phyloP scores from a whole-genome alignment of 2,329 filamentous ascomycete species.

The Beauveria brongniartii region DNA sequence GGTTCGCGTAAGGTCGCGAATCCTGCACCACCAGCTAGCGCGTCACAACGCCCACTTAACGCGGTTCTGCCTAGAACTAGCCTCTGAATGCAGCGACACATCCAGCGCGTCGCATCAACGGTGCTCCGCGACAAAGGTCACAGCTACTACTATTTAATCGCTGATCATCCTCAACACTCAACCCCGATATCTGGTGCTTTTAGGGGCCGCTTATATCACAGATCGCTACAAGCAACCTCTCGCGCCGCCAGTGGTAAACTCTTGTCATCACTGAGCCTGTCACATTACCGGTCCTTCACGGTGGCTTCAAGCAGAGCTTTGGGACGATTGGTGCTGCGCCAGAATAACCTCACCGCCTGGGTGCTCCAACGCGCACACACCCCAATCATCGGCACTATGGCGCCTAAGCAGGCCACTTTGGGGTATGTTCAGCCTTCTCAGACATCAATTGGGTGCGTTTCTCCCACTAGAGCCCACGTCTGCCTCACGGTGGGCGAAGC shows the following conservation, averaged over 20 bases:
- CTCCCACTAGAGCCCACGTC: neutral
- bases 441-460: constrained; percentile 62
- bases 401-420: constrained; percentile 69
- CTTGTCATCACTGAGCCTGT: neutral
- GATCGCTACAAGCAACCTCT: neutral
- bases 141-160: neutral
- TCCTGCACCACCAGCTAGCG: neutral
- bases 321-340: constrained; percentile 7
- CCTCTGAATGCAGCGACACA: constrained; percentile 1
- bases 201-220: no score
- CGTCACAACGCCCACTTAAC: constrained; percentile 12
- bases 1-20: neutral
- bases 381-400: constrained; percentile 25
- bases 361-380: neutral
- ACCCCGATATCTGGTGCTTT: no score
- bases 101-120: constrained; percentile 5
- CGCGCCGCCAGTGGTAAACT: neutral
- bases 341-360: neutral
- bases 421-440: constrained; percentile 78
- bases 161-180: neutral
- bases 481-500: neutral
- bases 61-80: constrained; percentile 12
- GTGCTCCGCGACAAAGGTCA: neutral
- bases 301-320: constrained; percentile 4
- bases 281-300: neutral